These are phyloP conservation scores for Hericium erinaceus DNA, from an alignment of 768 basidiomycete species.

Conservation along the genomic window DNA sequence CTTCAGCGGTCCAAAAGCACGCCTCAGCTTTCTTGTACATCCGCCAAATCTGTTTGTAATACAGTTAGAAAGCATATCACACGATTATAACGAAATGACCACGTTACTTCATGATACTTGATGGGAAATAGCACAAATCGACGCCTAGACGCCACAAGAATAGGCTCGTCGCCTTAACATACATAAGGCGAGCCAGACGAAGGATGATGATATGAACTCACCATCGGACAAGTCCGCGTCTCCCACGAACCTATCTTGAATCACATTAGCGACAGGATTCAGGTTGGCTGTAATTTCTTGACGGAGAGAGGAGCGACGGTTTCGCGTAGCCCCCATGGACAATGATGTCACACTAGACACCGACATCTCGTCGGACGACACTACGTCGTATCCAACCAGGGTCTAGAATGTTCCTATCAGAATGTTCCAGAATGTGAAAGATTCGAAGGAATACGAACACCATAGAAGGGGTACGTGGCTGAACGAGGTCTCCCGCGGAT, in stretches of 20 bases:
- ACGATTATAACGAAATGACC: too few relatives aligned
- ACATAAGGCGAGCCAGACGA: constrained; percentile 2
- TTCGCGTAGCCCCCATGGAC: constrained; percentile 5
- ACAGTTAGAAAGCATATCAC: background rate
- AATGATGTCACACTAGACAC: too few relatives aligned
- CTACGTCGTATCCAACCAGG: constrained; percentile 12
- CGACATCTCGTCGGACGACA: too few relatives aligned
- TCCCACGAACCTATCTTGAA: background rate
- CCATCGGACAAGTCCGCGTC: background rate
- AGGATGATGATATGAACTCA: background rate
- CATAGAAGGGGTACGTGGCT: constrained; percentile 5
- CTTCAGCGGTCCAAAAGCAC: constrained; percentile 89
- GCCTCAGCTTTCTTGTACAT: constrained; percentile 95
- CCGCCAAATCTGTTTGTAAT: constrained; percentile 68
- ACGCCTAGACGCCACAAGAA: constrained; percentile 66
- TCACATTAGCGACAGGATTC: background rate
- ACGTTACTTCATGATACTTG: constrained; percentile 72
- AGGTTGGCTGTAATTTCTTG: constrained; percentile 6
- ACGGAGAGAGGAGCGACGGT: constrained; percentile 10
- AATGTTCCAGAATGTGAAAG: constrained; percentile 18
- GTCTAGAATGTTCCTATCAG: constrained; percentile 12
- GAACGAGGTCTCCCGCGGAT: too few relatives aligned
- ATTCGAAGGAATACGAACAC: constrained; percentile 11
- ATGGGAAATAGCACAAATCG: constrained; percentile 94
- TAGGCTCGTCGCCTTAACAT: constrained; percentile 60